Evolutionary conservation across 2,329 filamentous ascomycete genomes (phyloP).

Genomic region (Ophiocordyceps polyrhachis-furcata): DNA sequence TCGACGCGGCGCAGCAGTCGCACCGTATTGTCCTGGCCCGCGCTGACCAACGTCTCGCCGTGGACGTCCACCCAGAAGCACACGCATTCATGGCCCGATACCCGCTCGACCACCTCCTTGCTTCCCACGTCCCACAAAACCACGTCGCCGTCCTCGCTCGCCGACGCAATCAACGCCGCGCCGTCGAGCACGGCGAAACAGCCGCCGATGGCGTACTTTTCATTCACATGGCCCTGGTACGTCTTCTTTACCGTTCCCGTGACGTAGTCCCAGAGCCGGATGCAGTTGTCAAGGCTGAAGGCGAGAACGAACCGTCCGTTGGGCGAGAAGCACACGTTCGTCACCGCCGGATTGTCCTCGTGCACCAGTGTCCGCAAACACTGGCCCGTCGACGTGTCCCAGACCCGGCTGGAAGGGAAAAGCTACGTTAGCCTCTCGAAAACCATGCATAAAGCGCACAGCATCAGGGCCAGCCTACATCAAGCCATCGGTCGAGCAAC

Average conservation of each 20-base stretch:
- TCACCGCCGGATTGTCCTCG: conserved; percentile 84
- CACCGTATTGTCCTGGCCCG: conserved; percentile 34
- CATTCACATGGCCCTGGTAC: conserved; percentile 81
- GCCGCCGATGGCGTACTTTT: conserved; percentile 66
- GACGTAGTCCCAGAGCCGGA: conserved; percentile 91
- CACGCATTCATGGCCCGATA: conserved; percentile 33
- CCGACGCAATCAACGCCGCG: conserved; percentile 51
- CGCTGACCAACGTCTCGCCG: conserved; percentile 36
- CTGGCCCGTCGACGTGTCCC: conserved; percentile 90
- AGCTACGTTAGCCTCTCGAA: neutral
- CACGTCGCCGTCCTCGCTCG: conserved; percentile 73
- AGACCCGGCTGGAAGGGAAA: conserved; percentile 45
- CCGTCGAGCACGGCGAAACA: conserved; percentile 48
- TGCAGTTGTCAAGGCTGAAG: conserved; percentile 75
- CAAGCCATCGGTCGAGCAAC: conserved; percentile 77
- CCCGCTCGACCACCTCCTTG: conserved; percentile 63
- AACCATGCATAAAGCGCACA: neutral
- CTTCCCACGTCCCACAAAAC: conserved; percentile 80
- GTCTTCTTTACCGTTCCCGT: conserved; percentile 87
- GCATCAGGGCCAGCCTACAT: conserved; percentile 34
- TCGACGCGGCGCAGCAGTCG: conserved; percentile 24
- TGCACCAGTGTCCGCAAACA: conserved; percentile 89
- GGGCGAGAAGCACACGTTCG: conserved; percentile 77
- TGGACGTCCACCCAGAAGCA: conserved; percentile 48
- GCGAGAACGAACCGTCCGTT: conserved; percentile 89